Conservation (phyloP, 192 early-diverging fungal genomes). For the Coemansia biformis region DNA sequence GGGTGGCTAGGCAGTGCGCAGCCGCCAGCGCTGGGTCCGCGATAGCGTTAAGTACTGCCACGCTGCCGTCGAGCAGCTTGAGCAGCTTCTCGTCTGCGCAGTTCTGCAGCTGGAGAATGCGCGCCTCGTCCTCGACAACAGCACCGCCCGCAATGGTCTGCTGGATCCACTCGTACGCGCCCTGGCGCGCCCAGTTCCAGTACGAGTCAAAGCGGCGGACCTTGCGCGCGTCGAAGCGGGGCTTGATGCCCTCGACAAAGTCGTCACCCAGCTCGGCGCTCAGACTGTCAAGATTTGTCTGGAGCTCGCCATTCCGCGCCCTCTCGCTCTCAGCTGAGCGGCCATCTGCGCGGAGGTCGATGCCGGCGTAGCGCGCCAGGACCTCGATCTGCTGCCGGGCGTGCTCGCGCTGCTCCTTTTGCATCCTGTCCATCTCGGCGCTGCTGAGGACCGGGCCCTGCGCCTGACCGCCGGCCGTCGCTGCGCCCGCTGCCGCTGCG, state of each 20-base stretch:
- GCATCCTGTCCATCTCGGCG: slow-evolving; percentile 77
- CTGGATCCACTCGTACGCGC: slow-evolving; percentile 57
- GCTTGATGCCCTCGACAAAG: slow-evolving; percentile 71
- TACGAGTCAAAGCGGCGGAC: slow-evolving; percentile 86
- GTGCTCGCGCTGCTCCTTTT: slow-evolving; percentile 64
- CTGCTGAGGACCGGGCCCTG: slow-evolving; percentile 71
- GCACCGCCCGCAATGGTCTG: slow-evolving; percentile 75
- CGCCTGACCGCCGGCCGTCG: neutral
- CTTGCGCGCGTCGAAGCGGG: slow-evolving; percentile 72
- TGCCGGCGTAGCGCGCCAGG: slow-evolving; percentile 75
- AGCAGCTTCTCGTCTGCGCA: slow-evolving; percentile 67
- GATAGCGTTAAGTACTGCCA: slow-evolving; percentile 60
- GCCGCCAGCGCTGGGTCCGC: slow-evolving; percentile 59
- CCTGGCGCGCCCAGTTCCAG: slow-evolving; percentile 87
- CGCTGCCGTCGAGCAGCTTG: slow-evolving; percentile 71
- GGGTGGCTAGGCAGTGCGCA: slow-evolving; percentile 48
- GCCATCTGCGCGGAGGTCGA: slow-evolving; percentile 66
- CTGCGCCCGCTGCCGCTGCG: neutral
- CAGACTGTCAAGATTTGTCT: slow-evolving; percentile 73
- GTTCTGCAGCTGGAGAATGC: slow-evolving; percentile 64
- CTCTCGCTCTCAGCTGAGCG: slow-evolving; percentile 60
- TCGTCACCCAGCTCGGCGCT: slow-evolving; percentile 78
- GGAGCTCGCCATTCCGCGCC: slow-evolving; percentile 55
- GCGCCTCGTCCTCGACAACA: slow-evolving; percentile 55
- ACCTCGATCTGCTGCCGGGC: slow-evolving; percentile 79